phyloP scores from a whole-genome alignment of 2,329 filamentous ascomycete species.

The Pseudogymnoascus sp. region DNA sequence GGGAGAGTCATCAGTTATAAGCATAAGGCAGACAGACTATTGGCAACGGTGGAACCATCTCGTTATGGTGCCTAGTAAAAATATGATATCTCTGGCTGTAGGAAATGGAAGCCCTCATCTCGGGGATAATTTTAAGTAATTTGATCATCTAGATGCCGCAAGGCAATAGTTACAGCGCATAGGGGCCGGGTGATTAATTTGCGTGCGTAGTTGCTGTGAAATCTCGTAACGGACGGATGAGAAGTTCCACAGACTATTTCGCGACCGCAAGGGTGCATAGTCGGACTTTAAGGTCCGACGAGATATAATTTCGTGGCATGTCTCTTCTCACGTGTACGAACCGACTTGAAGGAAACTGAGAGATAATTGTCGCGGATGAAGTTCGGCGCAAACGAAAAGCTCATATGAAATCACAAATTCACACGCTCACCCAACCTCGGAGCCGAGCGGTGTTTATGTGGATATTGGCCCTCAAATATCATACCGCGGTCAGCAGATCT shows the following conservation, averaged over 20 bases:
- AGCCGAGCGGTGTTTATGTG: not conserved
- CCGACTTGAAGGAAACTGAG: not conserved
- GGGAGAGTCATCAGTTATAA: not conserved
- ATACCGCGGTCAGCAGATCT: not conserved
- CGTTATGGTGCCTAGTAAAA: not conserved
- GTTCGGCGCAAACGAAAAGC: not conserved
- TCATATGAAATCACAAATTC: not conserved
- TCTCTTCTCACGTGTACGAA: not conserved
- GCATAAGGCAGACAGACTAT: not conserved
- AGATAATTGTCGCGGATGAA: not conserved
- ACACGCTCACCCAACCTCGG: not conserved
- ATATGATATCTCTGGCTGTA: not conserved
- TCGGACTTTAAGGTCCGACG: not conserved
- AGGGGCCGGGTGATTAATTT: not conserved
- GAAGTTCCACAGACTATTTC: not conserved
- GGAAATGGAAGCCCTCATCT: not conserved
- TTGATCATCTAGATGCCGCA: not conserved
- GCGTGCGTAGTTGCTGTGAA: not conserved
- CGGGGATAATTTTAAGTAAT: not conserved
- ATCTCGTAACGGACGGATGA: not conserved
- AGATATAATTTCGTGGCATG: not conserved
- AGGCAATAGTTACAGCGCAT: not conserved
- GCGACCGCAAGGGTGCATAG: too few species aligned
- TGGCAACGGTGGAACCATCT: not conserved
- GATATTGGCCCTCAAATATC: not conserved